phyloP scores from a whole-genome alignment of 441 rosid genomes.

The Corymbia calophylla region DNA sequence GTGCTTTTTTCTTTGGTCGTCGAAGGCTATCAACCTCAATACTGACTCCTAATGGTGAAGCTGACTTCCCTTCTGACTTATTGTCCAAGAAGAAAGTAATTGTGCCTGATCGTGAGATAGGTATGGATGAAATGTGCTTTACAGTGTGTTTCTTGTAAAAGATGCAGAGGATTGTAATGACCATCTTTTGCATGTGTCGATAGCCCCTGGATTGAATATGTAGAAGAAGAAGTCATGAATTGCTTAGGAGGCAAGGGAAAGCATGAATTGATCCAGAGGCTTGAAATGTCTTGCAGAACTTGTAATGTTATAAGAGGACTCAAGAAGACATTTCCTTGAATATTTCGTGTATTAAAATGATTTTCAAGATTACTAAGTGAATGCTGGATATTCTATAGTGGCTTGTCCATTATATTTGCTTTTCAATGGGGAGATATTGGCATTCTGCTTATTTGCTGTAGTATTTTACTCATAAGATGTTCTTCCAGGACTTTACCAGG shows the following conservation, averaged over 20 bases:
- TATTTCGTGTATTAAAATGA: background rate
- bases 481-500: slow-evolving; percentile 55
- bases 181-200: background rate
- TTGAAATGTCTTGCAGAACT: background rate
- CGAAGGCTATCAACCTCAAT: slow-evolving; percentile 44
- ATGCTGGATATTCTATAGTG: background rate
- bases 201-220: background rate
- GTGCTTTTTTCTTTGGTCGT: slow-evolving; percentile 19
- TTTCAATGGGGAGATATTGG: background rate
- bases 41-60: slow-evolving; percentile 44
- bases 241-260: background rate
- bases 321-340: background rate
- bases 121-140: slow-evolving; percentile 16
- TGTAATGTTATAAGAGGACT: background rate
- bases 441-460: background rate
- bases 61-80: slow-evolving; percentile 54
- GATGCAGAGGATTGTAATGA: background rate
- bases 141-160: background rate
- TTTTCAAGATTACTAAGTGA: background rate
- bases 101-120: slow-evolving; percentile 46
- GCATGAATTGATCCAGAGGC: background rate
- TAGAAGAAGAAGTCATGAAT: background rate
- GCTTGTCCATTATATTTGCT: background rate
- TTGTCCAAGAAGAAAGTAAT: slow-evolving; percentile 32
- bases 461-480: background rate